Percentiles rank a stretch among this genome's conserved stretches.
phyloP scores from a whole-genome alignment of 345 rosid species.

The Bretschneidera sinensis region DNA sequence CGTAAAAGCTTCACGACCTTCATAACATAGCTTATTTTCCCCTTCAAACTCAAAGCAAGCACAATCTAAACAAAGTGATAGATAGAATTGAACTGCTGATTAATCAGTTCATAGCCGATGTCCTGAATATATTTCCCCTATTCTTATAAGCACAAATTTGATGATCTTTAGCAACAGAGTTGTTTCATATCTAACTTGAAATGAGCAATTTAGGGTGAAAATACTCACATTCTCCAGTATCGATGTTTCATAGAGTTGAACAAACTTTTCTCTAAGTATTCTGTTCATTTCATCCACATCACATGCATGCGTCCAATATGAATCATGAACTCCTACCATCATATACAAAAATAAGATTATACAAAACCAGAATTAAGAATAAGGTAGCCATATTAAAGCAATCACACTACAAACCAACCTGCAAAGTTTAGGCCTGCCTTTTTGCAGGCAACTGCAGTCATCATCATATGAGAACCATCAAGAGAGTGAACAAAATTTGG shows the following conservation, averaged over 20 bases:
- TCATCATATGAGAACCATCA: conserved; percentile 99
- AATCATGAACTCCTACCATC: conserved; percentile 93
- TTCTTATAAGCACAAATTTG: not conserved
- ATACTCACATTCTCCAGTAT: conserved; percentile 82
- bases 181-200: not conserved
- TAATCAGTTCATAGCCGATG: not conserved
- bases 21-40: too few relatives aligned
- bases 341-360: conserved; percentile 13
- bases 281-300: conserved; percentile 80
- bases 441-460: conserved; percentile 94
- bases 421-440: conserved; percentile 81
- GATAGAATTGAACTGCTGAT: too few relatives aligned
- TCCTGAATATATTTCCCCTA: not conserved
- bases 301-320: conserved; percentile 99
- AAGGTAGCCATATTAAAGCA: conserved; percentile 6
- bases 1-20: too few relatives aligned
- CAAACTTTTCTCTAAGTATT: conserved; percentile 86
- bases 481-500: conserved; percentile 99
- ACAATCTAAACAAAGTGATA: too few relatives aligned
- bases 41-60: too few relatives aligned
- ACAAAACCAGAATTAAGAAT: conserved; percentile 13
- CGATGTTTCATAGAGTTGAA: conserved; percentile 80
- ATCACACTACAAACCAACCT: conserved; percentile 37
- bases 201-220: not conserved
- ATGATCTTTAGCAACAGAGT: not conserved